Conservation (phyloP, 139 green algal species). For the Chlorella ohadii region DNA sequence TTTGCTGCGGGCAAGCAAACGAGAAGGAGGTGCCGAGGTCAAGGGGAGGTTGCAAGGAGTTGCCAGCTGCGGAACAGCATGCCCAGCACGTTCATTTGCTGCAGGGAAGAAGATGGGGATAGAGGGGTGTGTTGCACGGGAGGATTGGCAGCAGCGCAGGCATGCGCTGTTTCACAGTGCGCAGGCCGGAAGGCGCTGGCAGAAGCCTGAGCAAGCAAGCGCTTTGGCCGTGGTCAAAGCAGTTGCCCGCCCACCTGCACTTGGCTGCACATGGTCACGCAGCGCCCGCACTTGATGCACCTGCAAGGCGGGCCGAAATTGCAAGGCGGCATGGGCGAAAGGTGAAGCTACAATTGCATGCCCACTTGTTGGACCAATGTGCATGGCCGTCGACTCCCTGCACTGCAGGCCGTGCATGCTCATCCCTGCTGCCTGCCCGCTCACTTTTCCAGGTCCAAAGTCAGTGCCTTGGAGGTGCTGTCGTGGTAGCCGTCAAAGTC, state of each 20-base stretch:
- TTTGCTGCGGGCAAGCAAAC: conserved; percentile 35
- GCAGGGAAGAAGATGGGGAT: not conserved
- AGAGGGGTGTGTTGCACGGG: too few species aligned
- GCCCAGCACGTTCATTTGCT: conserved; percentile 65
- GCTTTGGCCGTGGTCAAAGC: not conserved
- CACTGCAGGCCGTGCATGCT: too few species aligned
- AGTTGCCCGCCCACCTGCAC: conserved; percentile 20
- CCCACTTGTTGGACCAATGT: too few species aligned
- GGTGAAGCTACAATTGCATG: too few species aligned
- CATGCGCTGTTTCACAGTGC: too few species aligned
- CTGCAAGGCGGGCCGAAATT: not conserved
- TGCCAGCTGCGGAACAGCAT: conserved; percentile 42
- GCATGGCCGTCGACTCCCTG: too few species aligned
- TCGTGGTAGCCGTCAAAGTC: conserved; percentile 28
- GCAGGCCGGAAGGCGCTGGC: too few species aligned
- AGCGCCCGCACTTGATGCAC: conserved; percentile 64
- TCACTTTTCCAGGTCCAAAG: conserved; percentile 34
- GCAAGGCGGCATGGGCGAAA: too few species aligned
- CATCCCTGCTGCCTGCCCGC: too few species aligned
- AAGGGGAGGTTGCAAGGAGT: too few species aligned
- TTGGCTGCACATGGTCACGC: conserved; percentile 46
- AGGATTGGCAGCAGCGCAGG: too few species aligned
- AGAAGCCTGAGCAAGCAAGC: not conserved
- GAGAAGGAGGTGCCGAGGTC: too few species aligned
- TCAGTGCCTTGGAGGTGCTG: conserved; percentile 30